phyloP scores from a whole-genome alignment of 2,329 filamentous ascomycete genomes.

The Chalaropsis thielavioides region DNA sequence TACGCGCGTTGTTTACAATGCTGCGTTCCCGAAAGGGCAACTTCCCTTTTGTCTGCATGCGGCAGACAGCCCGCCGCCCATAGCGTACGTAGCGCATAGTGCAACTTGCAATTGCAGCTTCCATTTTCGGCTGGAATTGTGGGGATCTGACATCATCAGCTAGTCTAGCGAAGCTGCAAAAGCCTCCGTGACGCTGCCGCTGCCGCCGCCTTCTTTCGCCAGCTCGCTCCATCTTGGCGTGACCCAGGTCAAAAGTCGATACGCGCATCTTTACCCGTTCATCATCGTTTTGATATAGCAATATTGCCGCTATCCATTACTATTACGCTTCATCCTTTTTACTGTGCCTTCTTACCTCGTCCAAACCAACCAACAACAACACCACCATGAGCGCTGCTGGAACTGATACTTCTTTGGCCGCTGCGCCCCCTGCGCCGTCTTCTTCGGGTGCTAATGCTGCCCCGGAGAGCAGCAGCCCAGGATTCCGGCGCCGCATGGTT shows the following conservation, averaged over 20 bases:
- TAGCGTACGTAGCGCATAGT: no score
- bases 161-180: no score
- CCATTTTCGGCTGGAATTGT: neutral
- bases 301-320: neutral
- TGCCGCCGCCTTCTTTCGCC: neutral
- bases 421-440: neutral
- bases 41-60: neutral
- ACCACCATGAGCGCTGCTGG: neutral
- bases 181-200: no score
- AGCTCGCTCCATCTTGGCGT: neutral
- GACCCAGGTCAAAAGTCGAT: neutral
- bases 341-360: neutral
- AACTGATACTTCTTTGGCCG: neutral
- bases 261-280: neutral
- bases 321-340: neutral
- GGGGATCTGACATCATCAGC: neutral
- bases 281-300: neutral
- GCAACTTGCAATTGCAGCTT: neutral
- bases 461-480: conserved; percentile 26
- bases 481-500: conserved; percentile 39
- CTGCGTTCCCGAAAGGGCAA: neutral
- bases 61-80: no score
- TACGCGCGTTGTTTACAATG: neutral
- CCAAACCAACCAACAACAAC: neutral
- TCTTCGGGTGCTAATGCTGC: no score